A percentile compares a stretch with the other conserved stretches of the same genome.
phyloP scores from a whole-genome alignment of 352 stramenopile genomes.

The Phytophthora syringae region DNA sequence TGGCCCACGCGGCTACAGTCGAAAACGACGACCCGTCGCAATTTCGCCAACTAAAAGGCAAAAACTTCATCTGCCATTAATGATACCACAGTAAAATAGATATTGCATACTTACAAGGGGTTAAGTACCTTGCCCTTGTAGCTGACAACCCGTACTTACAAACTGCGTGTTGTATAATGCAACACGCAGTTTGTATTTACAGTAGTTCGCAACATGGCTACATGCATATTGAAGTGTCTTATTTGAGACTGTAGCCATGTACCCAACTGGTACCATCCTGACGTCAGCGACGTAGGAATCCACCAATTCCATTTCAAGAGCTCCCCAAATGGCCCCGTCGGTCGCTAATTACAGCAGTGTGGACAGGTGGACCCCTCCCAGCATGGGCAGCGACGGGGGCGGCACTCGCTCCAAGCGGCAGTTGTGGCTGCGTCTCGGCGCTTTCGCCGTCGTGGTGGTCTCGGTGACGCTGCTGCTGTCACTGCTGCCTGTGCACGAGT shows the following conservation, averaged over 20 bases:
- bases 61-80: no score
- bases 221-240: not conserved
- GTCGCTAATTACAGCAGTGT: slow-evolving; percentile 32
- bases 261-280: not conserved
- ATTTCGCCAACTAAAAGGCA: no score
- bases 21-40: not conserved
- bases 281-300: slow-evolving; percentile 7
- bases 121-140: no score
- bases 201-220: not conserved
- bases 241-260: not conserved
- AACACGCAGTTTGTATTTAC: no score
- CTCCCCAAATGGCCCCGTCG: slow-evolving; percentile 22
- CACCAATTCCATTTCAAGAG: not conserved
- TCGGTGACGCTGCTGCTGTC: slow-evolving; percentile 35
- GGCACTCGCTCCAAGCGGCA: not conserved
- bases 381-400: slow-evolving; percentile 7
- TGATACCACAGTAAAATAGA: no score
- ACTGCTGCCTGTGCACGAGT: slow-evolving; percentile 53
- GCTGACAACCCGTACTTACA: no score
- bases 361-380: slow-evolving; percentile 17
- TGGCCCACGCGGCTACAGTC: not conserved
- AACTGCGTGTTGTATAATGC: no score
- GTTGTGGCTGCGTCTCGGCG: slow-evolving; percentile 36
- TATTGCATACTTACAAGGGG: no score
- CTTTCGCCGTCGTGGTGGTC: slow-evolving; percentile 19